These are phyloP conservation scores for Coriolopsis trogii DNA, from an alignment of 1,284 basidiomycete genomes.

Conservation along the genomic window DNA sequence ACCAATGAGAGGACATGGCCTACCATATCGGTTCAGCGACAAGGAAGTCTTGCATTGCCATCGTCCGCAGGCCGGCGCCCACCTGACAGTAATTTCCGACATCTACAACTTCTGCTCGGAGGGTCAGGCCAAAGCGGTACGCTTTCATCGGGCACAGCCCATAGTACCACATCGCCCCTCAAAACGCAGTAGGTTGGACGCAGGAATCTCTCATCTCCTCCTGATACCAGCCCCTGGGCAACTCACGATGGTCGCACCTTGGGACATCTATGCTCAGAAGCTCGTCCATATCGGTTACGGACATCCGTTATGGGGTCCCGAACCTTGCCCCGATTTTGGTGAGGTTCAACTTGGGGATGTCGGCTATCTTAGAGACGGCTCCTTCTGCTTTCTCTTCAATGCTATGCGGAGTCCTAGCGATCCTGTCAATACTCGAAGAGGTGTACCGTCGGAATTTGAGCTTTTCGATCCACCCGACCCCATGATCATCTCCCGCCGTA, in stretches of 20 bases:
- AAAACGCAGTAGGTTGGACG: too few relatives aligned
- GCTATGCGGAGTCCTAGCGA: not conserved
- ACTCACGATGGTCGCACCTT: not conserved
- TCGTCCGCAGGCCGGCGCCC: too few relatives aligned
- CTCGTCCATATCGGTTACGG: conserved; percentile 15
- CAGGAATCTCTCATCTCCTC: too few relatives aligned
- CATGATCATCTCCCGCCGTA: not conserved
- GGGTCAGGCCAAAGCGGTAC: too few relatives aligned
- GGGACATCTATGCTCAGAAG: conserved; percentile 13
- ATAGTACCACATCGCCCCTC: too few relatives aligned
- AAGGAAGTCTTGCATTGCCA: too few relatives aligned
- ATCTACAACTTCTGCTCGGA: too few relatives aligned
- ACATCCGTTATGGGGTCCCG: conserved; percentile 20
- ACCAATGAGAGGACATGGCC: too few relatives aligned
- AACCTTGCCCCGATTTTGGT: conserved; percentile 4
- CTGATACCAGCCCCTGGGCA: too few relatives aligned
- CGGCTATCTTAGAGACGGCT: conserved; percentile 27
- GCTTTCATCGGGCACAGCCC: too few relatives aligned
- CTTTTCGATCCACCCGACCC: not conserved
- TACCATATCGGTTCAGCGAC: too few relatives aligned
- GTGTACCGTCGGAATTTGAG: not conserved
- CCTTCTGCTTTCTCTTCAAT: conserved; percentile 33
- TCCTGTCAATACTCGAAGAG: not conserved
- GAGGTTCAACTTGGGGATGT: conserved; percentile 32
- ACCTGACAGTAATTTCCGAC: too few relatives aligned